Base-by-base conservation (phyloP, 257 asterid species). In the Petunia axillaris region DNA sequence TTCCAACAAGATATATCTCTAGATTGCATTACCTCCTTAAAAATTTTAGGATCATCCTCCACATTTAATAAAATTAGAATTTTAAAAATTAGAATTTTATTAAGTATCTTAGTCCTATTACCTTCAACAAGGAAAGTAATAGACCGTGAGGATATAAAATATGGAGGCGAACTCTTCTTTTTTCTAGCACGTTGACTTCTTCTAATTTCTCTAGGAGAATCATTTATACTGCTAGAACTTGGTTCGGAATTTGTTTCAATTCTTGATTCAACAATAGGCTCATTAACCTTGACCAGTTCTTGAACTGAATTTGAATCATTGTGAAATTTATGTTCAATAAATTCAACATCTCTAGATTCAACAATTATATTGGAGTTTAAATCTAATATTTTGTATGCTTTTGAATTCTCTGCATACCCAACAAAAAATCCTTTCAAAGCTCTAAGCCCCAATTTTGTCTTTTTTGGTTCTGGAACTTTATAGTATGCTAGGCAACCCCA, bases 361-460 rank as follows among this genome's bases (percentile, higher is more conserved):
- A 83, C 10, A 60, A 73, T 79, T 0, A 63, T 1, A 64, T 70
- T 62, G 5, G 77, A 68, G 2, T 39, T 43, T 2, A 52, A 2
- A n/a, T 57, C 37, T 5, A 77, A 43, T 0, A 64, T 1, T 43
- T 73, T 53, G 53, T 82, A 82, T 0, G 62, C 71, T 44, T 64
- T 82, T 0, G 73, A 75, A 44, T 82, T 53, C 39, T 75, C 36
- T 8, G 41, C 77, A 81, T 81, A 81, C 4, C 84, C 84, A 3
- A 54, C 81, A 54, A 82, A 82, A 1, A 53, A 5, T 52, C 71
- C n/a, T 82, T 48, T 76, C 0, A 37, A 16, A n/a, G 44, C 68
- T 9, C 37, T 64, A 5, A 7, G 81, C 54, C 79, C 70, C 2
- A 46, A 44, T 14, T 75, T 75, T 7, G 41, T 52, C n/a, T 37